phyloP scores from a whole-genome alignment of 176 grass and related monocot species.

The Triticum urartu region DNA sequence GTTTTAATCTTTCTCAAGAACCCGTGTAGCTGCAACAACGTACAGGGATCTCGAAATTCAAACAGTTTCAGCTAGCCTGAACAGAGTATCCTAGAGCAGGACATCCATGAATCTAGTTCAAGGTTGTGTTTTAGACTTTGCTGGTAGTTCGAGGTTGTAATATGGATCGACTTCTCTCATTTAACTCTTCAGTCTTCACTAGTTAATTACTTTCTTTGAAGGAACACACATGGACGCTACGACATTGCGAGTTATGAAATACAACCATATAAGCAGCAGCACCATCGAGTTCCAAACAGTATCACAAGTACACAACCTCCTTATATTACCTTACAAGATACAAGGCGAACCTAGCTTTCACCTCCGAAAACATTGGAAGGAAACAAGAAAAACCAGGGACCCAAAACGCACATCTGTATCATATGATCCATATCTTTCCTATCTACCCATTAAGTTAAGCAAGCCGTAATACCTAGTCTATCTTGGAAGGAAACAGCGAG shows the following conservation, averaged over 20 bases:
- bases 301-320: not conserved
- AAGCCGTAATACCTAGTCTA: slow-evolving; percentile 35
- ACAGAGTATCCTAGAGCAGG: not conserved
- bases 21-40: no score
- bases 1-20: no score
- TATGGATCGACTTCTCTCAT: not conserved
- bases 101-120: not conserved
- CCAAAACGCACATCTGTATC: not conserved
- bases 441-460: slow-evolving; percentile 20
- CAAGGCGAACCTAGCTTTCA: slow-evolving; percentile 8
- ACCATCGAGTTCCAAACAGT: not conserved
- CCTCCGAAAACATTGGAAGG: slow-evolving; percentile 16
- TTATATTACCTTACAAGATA: slow-evolving; percentile 24
- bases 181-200: no score
- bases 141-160: no score
- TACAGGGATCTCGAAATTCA: not conserved
- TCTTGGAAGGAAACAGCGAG: slow-evolving; percentile 19
- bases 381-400: slow-evolving; percentile 19
- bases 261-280: slow-evolving; percentile 4
- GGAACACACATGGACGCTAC: not conserved
- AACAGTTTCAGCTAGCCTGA: not conserved
- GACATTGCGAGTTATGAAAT: not conserved
- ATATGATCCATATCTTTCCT: not conserved
- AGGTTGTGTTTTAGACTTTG: no score
- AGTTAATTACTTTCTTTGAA: not conserved